Evolutionary conservation across 371 early-diverging fungal species (phyloP), one percentile per base, ranked within the genome.

Genomic region (Syncephalastrum contaminatum): DNA sequence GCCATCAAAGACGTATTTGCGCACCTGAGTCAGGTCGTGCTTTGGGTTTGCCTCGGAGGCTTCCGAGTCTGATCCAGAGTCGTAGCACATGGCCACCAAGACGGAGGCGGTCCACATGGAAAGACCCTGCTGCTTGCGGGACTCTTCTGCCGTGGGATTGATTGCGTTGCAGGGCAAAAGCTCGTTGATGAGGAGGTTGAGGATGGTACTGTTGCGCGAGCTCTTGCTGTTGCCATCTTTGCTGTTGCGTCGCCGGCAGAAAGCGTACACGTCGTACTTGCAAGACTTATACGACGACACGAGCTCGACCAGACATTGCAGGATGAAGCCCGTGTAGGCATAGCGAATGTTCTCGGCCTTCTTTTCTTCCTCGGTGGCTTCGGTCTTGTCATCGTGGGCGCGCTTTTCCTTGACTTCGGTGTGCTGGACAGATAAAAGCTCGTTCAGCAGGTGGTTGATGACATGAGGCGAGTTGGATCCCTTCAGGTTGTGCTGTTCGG

Each of bases 301-400:
- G 6, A 98, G 77, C 65, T 98, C 98, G 10, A 89, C 80, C 27
- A 97, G 72, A 42, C 87, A 83, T 67, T 95, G 95, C 50, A 98
- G 66, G 30, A 97, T 57, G 76, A 91, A 94, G 48, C 90, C 88
- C 18, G 93, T 87, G 54, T 88, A 89, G 56, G 73, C 83, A 68
- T 70, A 80, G 30, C 67, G 69, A 41, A 70, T 57, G 41, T 63
- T 73, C 42, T 76, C 59, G 27, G 77, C 66, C 24, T 60, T 69
- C 58, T 21, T 66, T 30, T 53, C 59, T 10, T 63, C 63, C 2
- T 53, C 64, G 1, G 56, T 46, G 14, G 36, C 47, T 40, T 59
- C 54, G 30, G 42, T 41, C 54, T 59, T 56, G 59, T 49, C 44
- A 16, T 43, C 50, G 6, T 53, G 47, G 4, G 51, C 24, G 20